Percentiles rank a stretch among this genome's conserved stretches.
Conservation (phyloP, 2,329 filamentous ascomycete species). For the Hymenoscyphus infarciens region DNA sequence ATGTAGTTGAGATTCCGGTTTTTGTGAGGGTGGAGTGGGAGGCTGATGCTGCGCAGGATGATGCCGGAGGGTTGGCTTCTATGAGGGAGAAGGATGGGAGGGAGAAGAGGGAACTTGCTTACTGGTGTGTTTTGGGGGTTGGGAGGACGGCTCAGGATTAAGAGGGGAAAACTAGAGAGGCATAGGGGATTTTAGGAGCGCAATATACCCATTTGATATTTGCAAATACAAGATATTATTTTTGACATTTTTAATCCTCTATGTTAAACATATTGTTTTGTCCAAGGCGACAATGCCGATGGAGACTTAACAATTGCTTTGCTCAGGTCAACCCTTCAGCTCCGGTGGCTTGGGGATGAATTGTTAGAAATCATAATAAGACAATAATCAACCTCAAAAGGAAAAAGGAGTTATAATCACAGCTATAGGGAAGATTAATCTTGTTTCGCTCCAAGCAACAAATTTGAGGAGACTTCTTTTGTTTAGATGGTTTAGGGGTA, state of each 20-base stretch:
- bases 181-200: slow-evolving; percentile 7
- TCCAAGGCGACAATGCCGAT: too few relatives aligned
- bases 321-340: too few relatives aligned
- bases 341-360: too few relatives aligned
- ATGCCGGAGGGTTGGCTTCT: slow-evolving; percentile 41
- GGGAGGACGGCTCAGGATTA: slow-evolving; percentile 66
- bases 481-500: too few relatives aligned
- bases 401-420: too few relatives aligned
- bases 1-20: slow-evolving; percentile 80
- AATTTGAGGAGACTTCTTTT: too few relatives aligned
- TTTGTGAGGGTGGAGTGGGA: slow-evolving; percentile 94
- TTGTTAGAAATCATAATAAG: too few relatives aligned
- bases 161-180: background rate
- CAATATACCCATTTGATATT: slow-evolving; percentile 33
- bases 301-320: too few relatives aligned
- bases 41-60: slow-evolving; percentile 58
- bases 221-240: slow-evolving; percentile 7
- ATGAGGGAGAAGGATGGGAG: slow-evolving; percentile 56
- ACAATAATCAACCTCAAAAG: too few relatives aligned
- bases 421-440: too few relatives aligned
- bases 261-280: too few relatives aligned
- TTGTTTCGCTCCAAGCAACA: too few relatives aligned
- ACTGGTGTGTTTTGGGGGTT: slow-evolving; percentile 90
- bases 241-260: background rate
- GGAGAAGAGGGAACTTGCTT: slow-evolving; percentile 85